Conservation (phyloP, 148 eudicot genomes). For the Cornus controversa region DNA sequence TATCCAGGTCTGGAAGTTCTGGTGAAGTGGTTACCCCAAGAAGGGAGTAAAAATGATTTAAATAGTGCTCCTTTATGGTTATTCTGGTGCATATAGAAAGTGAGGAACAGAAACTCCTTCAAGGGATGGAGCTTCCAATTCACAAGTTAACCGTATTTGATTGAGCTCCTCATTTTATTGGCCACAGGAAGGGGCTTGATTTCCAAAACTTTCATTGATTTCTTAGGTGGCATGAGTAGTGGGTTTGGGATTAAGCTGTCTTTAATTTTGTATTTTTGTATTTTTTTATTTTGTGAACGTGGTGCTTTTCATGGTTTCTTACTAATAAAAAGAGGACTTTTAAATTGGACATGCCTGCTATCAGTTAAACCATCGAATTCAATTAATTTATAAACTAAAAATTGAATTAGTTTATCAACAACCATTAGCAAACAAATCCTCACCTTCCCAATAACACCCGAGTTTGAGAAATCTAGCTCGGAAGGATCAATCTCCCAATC, state of each 20-base stretch:
- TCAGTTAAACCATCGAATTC: neutral
- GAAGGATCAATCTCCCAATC: conserved; percentile 97
- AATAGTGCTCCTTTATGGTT: neutral
- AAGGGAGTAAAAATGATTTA: neutral
- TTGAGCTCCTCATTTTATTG: neutral
- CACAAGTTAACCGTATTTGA: neutral
- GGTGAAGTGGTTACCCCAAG: neutral
- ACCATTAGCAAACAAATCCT: conserved; percentile 19
- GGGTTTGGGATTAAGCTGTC: neutral
- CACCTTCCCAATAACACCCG: conserved; percentile 85
- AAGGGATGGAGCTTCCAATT: neutral
- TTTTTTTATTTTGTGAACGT: neutral
- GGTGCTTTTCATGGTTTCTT: neutral
- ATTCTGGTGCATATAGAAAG: neutral
- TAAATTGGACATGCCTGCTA: neutral
- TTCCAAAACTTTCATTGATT: neutral
- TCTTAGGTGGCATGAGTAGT: neutral
- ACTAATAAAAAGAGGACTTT: too few species aligned
- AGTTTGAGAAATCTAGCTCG: conserved; percentile 83
- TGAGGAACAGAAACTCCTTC: neutral
- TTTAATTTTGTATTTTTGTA: too few species aligned
- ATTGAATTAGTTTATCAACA: neutral
- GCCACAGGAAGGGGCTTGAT: neutral
- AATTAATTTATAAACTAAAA: neutral
- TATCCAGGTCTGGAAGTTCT: too few species aligned